These are phyloP conservation scores for Phytophthora sp. DNA, from an alignment of 352 stramenopile genomes.

Conservation along the genomic window DNA sequence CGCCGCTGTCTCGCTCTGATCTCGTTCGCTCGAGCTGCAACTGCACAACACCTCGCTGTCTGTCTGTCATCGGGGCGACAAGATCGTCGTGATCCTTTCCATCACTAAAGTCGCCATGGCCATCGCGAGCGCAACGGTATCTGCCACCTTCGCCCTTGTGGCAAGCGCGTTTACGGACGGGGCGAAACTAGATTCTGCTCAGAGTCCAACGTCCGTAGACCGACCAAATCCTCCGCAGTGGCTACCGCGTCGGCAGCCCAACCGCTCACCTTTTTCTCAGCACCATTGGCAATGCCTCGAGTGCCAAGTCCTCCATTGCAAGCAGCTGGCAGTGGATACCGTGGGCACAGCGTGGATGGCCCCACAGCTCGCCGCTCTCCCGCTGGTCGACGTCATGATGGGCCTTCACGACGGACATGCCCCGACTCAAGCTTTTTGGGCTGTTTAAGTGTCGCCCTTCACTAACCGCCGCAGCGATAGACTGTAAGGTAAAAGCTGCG, in stretches of 20 bases:
- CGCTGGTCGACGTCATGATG: neutral
- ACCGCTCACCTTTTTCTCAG: constrained; percentile 15
- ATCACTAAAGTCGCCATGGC: no score
- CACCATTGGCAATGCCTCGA: constrained; percentile 7
- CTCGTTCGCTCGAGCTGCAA: constrained; percentile 4
- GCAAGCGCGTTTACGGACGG: no score
- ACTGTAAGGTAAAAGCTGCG: neutral
- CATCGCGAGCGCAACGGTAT: no score
- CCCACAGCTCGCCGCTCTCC: neutral
- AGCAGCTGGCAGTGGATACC: constrained; percentile 7
- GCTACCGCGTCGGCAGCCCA: neutral
- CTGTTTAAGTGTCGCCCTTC: neutral
- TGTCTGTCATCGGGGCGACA: neutral
- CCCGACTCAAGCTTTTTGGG: no score
- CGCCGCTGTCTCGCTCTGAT: neutral
- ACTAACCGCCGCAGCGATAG: neutral
- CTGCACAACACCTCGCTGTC: neutral
- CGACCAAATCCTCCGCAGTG: neutral
- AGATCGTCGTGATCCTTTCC: no score
- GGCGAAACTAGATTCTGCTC: constrained; percentile 10
- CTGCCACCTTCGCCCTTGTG: no score
- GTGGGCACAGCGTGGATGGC: neutral
- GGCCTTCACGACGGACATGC: no score
- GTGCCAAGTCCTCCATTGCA: neutral
- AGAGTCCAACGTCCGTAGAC: constrained; percentile 16